Percentiles rank a stretch among this genome's conserved stretches.
Conservation (phyloP, 2,329 filamentous ascomycete species). For the Penicillium sp. region DNA sequence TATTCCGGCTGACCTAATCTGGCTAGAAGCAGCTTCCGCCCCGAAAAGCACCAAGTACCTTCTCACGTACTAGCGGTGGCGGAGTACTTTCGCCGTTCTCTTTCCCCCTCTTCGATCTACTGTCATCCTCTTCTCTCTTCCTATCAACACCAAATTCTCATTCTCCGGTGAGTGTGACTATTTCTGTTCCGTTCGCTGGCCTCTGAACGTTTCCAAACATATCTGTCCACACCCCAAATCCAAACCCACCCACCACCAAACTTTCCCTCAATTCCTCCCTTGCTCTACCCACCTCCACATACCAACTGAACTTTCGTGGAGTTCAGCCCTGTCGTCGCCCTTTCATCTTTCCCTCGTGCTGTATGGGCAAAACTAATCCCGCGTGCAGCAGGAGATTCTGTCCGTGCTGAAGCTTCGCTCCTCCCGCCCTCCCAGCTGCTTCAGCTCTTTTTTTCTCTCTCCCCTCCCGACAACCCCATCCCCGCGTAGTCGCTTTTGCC, state of each 20-base stretch:
- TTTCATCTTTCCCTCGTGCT: slow-evolving; percentile 3
- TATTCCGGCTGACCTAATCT: slow-evolving; percentile 22
- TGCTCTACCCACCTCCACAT: slow-evolving; percentile 32
- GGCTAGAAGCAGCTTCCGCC: slow-evolving; percentile 13
- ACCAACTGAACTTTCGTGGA: slow-evolving; percentile 21
- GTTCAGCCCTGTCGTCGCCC: slow-evolving; percentile 17
- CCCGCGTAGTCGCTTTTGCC: slow-evolving; percentile 1
- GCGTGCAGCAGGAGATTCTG: slow-evolving; percentile 21
- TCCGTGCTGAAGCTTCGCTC: slow-evolving; percentile 15
- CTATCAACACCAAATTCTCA: neutral
- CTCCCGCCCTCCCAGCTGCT: neutral
- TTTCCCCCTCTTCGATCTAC: neutral
- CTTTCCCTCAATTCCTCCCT: slow-evolving; percentile 24
- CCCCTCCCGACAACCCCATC: neutral
- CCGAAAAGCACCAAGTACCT: slow-evolving; percentile 22
- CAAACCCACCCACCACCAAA: slow-evolving; percentile 27
- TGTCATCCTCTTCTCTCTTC: slow-evolving; percentile 7
- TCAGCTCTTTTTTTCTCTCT: neutral
- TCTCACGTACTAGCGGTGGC: slow-evolving; percentile 25
- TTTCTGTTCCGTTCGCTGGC: neutral
- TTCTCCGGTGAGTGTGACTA: neutral
- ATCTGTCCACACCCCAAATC: slow-evolving; percentile 24
- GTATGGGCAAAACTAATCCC: slow-evolving; percentile 20
- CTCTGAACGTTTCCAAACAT: neutral
- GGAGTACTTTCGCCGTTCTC: slow-evolving; percentile 27